phyloP scores from a whole-genome alignment of 78 protist genomes.

The Guillardia theta region DNA sequence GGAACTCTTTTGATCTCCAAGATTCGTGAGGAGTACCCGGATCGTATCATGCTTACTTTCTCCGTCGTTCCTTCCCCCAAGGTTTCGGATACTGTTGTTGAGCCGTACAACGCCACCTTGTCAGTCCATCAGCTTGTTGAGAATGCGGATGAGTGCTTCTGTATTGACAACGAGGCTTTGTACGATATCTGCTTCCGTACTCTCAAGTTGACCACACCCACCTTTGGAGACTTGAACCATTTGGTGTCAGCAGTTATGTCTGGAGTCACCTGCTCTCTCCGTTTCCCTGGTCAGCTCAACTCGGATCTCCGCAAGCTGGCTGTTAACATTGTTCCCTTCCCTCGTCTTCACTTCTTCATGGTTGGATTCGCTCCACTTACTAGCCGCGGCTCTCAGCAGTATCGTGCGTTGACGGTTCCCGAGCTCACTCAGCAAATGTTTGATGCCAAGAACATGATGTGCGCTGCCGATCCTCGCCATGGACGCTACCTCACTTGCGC shows the following conservation, averaged over 20 bases:
- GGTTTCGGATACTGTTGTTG: conserved; percentile 96
- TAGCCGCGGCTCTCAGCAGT: conserved; percentile 73
- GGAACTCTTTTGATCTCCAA: conserved; percentile 71
- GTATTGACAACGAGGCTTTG: conserved; percentile 97
- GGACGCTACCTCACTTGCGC: conserved; percentile 96
- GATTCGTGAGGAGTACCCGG: conserved; percentile 93
- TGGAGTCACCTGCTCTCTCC: conserved; percentile 94
- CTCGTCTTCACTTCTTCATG: conserved; percentile 98
- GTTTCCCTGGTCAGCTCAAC: conserved; percentile 99
- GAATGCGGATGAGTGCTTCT: conserved; percentile 91
- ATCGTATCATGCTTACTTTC: conserved; percentile 94
- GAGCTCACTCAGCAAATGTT: conserved; percentile 99
- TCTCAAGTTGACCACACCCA: conserved; percentile 89
- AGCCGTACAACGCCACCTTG: conserved; percentile 98
- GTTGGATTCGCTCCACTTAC: conserved; percentile 96
- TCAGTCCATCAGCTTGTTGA: conserved; percentile 96
- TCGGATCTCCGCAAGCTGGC: conserved; percentile 97
- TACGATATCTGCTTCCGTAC: conserved; percentile 94
- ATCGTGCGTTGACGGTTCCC: conserved; percentile 91
- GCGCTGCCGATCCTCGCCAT: conserved; percentile 96
- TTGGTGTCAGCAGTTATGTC: conserved; percentile 93
- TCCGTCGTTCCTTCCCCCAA: conserved; percentile 97
- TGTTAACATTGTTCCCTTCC: conserved; percentile 99
- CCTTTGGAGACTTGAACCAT: conserved; percentile 95
- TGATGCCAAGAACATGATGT: conserved; percentile 98